These are phyloP conservation scores for Fraxinus excelsior DNA, from an alignment of 257 asterid species.

Conservation along the genomic window DNA sequence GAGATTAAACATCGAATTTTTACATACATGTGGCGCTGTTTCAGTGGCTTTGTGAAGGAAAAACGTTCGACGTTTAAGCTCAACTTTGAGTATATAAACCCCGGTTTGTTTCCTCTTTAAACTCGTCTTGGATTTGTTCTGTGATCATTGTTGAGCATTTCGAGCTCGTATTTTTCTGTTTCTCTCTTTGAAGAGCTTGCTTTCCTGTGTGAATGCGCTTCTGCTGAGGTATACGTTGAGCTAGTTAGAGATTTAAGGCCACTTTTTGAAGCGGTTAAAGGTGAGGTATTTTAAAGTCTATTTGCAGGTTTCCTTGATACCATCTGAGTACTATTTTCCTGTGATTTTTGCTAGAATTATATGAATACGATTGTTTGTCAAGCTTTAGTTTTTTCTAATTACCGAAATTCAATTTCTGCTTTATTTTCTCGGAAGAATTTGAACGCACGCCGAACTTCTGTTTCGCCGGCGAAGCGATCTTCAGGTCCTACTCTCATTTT, in stretches of 20 bases:
- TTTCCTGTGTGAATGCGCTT: slow-evolving; percentile 46
- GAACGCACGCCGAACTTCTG: slow-evolving; percentile 27
- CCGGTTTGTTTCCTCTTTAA: slow-evolving; percentile 22
- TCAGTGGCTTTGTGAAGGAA: neutral
- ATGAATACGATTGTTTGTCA: neutral
- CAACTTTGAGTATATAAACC: slow-evolving; percentile 36
- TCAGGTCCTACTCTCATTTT: neutral
- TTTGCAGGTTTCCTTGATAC: slow-evolving; percentile 2
- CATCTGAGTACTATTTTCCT: neutral
- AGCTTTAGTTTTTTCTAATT: slow-evolving; percentile 19
- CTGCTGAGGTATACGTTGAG: slow-evolving; percentile 33
- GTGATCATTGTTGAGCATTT: neutral
- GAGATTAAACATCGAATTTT: slow-evolving; percentile 11
- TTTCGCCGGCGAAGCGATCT: slow-evolving; percentile 33
- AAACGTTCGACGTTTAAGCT: slow-evolving; percentile 37
- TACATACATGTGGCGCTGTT: slow-evolving; percentile 35
- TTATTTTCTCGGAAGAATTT: slow-evolving; percentile 18
- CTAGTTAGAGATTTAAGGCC: slow-evolving; percentile 16
- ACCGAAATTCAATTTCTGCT: slow-evolving; percentile 29
- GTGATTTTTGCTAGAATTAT: neutral
- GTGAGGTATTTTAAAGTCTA: slow-evolving; percentile 20
- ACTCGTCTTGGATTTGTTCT: slow-evolving; percentile 8
- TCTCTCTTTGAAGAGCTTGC: slow-evolving; percentile 37
- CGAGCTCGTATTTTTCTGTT: slow-evolving; percentile 20
- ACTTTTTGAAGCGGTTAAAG: slow-evolving; percentile 22